Base-by-base conservation (phyloP, 768 basidiomycete genomes). In the Leccinum subgranulosum region DNA sequence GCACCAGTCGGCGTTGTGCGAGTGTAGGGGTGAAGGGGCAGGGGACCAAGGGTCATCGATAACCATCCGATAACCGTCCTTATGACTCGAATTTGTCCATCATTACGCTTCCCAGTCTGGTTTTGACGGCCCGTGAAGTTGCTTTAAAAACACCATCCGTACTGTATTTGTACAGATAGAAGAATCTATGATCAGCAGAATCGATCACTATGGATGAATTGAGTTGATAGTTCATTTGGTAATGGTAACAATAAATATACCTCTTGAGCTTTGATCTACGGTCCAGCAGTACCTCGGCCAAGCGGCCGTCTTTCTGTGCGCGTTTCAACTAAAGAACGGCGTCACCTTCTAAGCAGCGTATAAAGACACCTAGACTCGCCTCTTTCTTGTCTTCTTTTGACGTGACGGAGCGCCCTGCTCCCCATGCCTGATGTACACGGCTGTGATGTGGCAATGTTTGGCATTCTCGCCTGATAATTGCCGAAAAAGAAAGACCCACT, bases 211-310 rank as follows among this genome's bases (percentile, higher is more conserved):
- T 43, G 41, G 61, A 54, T 19, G 15, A 15, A 48, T 53, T 63
- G 45, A 60, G 61, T 49, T 4, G 25, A 56, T 27, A 29, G 46
- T 36, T 47, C 51, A 43, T 31, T 36, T 9, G 39, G 29, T 47
- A 45, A 36, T 9, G 36, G 29, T 47, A 45, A 36, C 7, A 25
- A 9, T 49, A n/a, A 48, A 67, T 71, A 31, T 57, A 85, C 90
- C 90, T 92, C 74, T 94, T 94, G 54, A 94, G 77, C 69, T 94
- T 94, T 19, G 88, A 76, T 36, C 92, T 79, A 27, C 92, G 82
- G 66, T 94, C 88, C 29, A 94, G 76, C 71, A 94, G 69, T 7
- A 87, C 86, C 68, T 93, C 91, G 2, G 89, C 85, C 15, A 92
- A 72, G n/a, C 87, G 81, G 3, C 92, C 91, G 57, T 91, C 88